These are phyloP conservation scores for Barnettozyma sucrosica DNA, from an alignment of 805 yeast species.

Conservation along the genomic window DNA sequence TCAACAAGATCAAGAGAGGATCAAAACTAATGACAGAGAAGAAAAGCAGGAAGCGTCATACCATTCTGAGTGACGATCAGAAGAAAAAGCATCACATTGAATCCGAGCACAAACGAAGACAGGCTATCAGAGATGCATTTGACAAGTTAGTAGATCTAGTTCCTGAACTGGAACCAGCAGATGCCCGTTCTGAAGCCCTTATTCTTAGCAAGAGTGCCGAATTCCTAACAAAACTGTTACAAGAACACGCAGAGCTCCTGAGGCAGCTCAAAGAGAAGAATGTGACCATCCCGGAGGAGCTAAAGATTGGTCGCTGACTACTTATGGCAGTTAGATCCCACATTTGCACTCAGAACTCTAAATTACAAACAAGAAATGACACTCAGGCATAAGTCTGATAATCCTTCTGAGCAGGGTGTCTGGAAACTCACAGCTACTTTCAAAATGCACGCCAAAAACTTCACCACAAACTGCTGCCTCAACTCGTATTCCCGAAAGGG, in stretches of 20 bases:
- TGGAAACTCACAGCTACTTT: neutral
- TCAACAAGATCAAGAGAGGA: neutral
- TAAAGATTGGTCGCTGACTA: conserved; percentile 4
- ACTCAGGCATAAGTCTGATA: neutral
- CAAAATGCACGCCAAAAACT: conserved; percentile 5
- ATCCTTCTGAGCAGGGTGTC: neutral
- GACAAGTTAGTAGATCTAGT: conserved; percentile 69
- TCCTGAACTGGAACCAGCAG: conserved; percentile 63
- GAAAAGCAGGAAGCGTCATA: conserved; percentile 1
- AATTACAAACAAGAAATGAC: neutral
- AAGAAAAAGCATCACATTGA: conserved; percentile 70
- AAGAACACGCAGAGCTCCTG: conserved; percentile 43
- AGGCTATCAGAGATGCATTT: conserved; percentile 77
- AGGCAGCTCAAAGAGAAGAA: conserved; percentile 35
- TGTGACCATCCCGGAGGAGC: conserved; percentile 3
- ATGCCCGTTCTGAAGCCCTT: conserved; percentile 73
- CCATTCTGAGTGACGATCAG: conserved; percentile 28
- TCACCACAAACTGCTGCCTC: conserved; percentile 8
- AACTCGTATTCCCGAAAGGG: conserved; percentile 14
- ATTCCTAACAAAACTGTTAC: conserved; percentile 45
- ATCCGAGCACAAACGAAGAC: conserved; percentile 82
- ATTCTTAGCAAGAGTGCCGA: conserved; percentile 62
- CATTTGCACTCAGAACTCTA: neutral
- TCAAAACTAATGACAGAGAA: neutral
- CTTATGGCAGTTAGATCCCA: neutral